Percentiles rank a stretch among this genome's conserved stretches.
phyloP scores from a whole-genome alignment of 164 flowering plant species.

The Berberis vulgaris region DNA sequence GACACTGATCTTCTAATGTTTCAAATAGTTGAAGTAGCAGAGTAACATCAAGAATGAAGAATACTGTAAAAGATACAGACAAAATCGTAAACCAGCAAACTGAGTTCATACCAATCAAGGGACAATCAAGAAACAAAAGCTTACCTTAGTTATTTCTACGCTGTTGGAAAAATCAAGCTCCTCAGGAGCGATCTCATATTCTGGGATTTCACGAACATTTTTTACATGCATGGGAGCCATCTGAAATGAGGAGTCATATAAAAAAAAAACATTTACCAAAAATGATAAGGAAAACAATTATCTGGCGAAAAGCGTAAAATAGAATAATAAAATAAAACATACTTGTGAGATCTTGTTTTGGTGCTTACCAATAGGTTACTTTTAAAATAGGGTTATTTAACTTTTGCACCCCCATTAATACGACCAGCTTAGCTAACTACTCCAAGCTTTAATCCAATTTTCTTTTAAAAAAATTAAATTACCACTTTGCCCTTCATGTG shows the following conservation, averaged over 20 bases:
- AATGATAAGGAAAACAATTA: background rate
- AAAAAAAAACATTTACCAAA: slow-evolving; percentile 5
- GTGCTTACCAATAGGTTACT: too few species aligned
- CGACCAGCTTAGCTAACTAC: too few species aligned
- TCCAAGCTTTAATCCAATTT: too few species aligned
- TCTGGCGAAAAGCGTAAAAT: background rate
- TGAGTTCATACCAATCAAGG: background rate
- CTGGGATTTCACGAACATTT: slow-evolving; percentile 77
- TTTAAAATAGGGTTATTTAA: too few species aligned
- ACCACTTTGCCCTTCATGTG: too few species aligned
- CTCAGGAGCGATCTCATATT: slow-evolving; percentile 73
- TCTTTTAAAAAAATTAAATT: too few species aligned
- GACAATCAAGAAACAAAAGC: background rate
- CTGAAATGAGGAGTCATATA: slow-evolving; percentile 22
- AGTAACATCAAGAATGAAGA: too few species aligned
- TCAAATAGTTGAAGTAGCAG: too few species aligned
- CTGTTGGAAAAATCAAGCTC: slow-evolving; percentile 84
- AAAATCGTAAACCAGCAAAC: background rate
- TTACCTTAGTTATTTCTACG: slow-evolving; percentile 70
- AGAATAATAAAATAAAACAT: background rate
- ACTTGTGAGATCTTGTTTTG: too few species aligned
- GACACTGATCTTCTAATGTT: too few species aligned
- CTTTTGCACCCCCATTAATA: too few species aligned
- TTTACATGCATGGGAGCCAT: slow-evolving; percentile 87
- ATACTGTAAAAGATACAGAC: too few species aligned